phyloP scores from a whole-genome alignment of 306 rosid genomes.

The Cajanus cajan region DNA sequence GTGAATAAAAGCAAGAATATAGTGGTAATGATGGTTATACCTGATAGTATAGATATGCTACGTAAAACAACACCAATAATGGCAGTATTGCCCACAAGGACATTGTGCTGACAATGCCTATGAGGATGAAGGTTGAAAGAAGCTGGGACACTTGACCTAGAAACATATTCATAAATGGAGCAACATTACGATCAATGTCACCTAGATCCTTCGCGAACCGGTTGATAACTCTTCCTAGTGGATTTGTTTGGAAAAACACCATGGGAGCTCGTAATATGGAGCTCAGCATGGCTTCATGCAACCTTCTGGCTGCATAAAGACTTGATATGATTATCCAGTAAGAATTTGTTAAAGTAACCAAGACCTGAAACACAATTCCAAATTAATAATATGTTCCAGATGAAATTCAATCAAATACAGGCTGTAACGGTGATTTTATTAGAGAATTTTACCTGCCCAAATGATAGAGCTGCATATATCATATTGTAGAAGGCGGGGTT shows the following conservation, averaged over 20 bases:
- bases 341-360: slow-evolving; percentile 71
- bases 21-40: slow-evolving; percentile 36
- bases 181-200: slow-evolving; percentile 90
- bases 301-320: slow-evolving; percentile 80
- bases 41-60: slow-evolving; percentile 87
- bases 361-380: slow-evolving; percentile 48
- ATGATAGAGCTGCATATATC: slow-evolving; percentile 65
- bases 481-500: slow-evolving; percentile 71
- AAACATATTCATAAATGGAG: slow-evolving; percentile 74
- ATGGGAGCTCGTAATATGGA: slow-evolving; percentile 91
- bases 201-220: slow-evolving; percentile 95
- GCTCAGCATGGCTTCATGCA: slow-evolving; percentile 86
- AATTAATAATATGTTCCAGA: slow-evolving; percentile 9
- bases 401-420: neutral
- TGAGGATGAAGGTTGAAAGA: slow-evolving; percentile 82
- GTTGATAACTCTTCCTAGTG: slow-evolving; percentile 87
- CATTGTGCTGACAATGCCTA: slow-evolving; percentile 92
- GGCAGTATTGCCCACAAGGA: slow-evolving; percentile 98
- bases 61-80: slow-evolving; percentile 77
- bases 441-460: slow-evolving; percentile 65
- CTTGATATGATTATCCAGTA: slow-evolving; percentile 79
- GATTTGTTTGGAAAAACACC: slow-evolving; percentile 91
- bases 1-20: neutral
- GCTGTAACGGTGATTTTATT: slow-evolving; percentile 8
- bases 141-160: slow-evolving; percentile 75